Evolutionary conservation across 306 rosid genomes (phyloP).

Genomic region (Boehmeria nivea): DNA sequence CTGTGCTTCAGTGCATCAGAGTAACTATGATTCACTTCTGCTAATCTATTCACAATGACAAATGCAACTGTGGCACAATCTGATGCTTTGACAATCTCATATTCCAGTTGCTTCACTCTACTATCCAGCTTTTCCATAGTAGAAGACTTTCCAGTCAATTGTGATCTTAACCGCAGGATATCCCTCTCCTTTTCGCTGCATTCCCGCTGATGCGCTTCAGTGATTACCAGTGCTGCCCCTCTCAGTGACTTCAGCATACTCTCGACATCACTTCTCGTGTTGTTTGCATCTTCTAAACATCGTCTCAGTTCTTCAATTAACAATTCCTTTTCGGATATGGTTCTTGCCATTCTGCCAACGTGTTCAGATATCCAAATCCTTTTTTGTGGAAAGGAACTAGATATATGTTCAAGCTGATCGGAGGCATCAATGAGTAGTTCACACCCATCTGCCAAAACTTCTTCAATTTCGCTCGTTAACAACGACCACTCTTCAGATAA

Average conservation of each 20-base stretch:
- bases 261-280: slow-evolving; percentile 74
- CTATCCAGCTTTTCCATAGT: slow-evolving; percentile 30
- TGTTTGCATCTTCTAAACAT: slow-evolving; percentile 84
- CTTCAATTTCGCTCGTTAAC: slow-evolving; percentile 72
- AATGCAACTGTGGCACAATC: slow-evolving; percentile 71
- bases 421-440: slow-evolving; percentile 64
- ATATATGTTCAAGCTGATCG: slow-evolving; percentile 52
- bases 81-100: slow-evolving; percentile 45
- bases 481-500: slow-evolving; percentile 67
- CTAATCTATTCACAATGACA: slow-evolving; percentile 61
- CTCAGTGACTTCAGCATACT: slow-evolving; percentile 81
- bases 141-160: slow-evolving; percentile 43
- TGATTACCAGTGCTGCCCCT: slow-evolving; percentile 72
- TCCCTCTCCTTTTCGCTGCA: slow-evolving; percentile 54
- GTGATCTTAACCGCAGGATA: slow-evolving; percentile 41
- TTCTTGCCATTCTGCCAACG: slow-evolving; percentile 53
- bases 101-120: slow-evolving; percentile 50
- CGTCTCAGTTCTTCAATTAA: slow-evolving; percentile 68
- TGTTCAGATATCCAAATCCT: slow-evolving; percentile 94
- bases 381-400: slow-evolving; percentile 69
- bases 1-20: slow-evolving; percentile 43
- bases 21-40: slow-evolving; percentile 50
- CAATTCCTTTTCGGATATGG: slow-evolving; percentile 70
- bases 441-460: slow-evolving; percentile 63
- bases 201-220: slow-evolving; percentile 86